phyloP scores from a whole-genome alignment of 2,329 filamentous ascomycete species.

The Ophiostoma himal-ulmi region DNA sequence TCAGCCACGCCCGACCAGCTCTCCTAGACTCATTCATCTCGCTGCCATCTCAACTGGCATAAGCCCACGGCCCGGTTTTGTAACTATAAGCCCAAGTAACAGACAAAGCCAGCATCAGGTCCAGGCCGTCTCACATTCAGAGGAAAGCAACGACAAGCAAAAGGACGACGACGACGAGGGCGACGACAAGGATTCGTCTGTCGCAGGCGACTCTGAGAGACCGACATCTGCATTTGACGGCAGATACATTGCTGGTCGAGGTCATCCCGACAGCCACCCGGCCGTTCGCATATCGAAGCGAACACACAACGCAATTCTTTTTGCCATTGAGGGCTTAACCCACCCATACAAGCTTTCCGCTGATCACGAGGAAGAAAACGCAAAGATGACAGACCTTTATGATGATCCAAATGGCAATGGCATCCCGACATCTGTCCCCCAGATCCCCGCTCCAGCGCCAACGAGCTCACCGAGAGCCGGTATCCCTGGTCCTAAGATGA shows the following conservation, averaged over 20 bases:
- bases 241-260: slow-evolving; percentile 31
- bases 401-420: slow-evolving; percentile 46
- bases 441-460: slow-evolving; percentile 45
- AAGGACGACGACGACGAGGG: slow-evolving; percentile 28
- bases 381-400: slow-evolving; percentile 78
- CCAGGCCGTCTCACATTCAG: slow-evolving; percentile 39
- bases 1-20: slow-evolving; percentile 1
- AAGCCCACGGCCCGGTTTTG: slow-evolving; percentile 36
- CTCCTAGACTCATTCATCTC: slow-evolving; percentile 38
- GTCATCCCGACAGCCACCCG: slow-evolving; percentile 40
- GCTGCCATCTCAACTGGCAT: slow-evolving; percentile 46
- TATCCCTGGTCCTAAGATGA: slow-evolving; percentile 78
- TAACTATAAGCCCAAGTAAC: slow-evolving; percentile 29
- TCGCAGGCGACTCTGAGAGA: slow-evolving; percentile 28
- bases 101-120: slow-evolving; percentile 25
- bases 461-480: slow-evolving; percentile 53
- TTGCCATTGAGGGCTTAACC: slow-evolving; percentile 81
- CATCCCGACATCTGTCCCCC: slow-evolving; percentile 38
- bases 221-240: neutral
- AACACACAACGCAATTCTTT: slow-evolving; percentile 86
- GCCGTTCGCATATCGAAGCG: slow-evolving; percentile 67
- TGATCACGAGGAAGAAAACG: slow-evolving; percentile 80
- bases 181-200: slow-evolving; percentile 27
- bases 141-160: slow-evolving; percentile 44
- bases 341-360: slow-evolving; percentile 76